Evolutionary conservation across 2,329 filamentous ascomycete genomes (phyloP), one percentile per base, ranked within the genome.

Genomic region (Aureobasidium lini): DNA sequence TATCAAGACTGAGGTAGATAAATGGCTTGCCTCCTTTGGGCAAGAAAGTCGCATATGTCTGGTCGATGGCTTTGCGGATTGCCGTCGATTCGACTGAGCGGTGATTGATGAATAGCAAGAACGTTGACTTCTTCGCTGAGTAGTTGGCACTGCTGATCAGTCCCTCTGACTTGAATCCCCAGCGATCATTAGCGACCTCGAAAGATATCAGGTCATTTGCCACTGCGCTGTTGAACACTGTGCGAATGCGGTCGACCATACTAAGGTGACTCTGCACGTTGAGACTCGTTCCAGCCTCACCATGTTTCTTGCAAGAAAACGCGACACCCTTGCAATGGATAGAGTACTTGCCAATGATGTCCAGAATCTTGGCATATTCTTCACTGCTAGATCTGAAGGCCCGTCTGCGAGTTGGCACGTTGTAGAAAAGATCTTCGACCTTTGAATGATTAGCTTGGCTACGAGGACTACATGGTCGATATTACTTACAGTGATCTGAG

Each of bases 361-460:
- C 94, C 29, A 97, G 85, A 60, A 99, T 96, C 75, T 97, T 99
- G 68, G 95, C 91, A 76, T 95, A 97, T 71, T 99, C 95, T 69
- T 99, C 94, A 39, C 91, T 89, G 16, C 89, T 77, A 13, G 93
- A 97, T 42, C 94, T 85, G 69, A 99, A 99, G 10, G 95, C 94
- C 64, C 86, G 84, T 37, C 92, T 85, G 28, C 94, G 84, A 8
- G 88, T 95, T 0, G 91, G 92, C 1, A 97, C 84, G 67, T 96
- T 99, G 79, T 96, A 99, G 72, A 99, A 99, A 10, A 99, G 76
- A 71, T 99, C 94, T 69, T 99, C 93, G 15, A 99, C 83, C 81
- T 83, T 58, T 16, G 15, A 18, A 23, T 6, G 36, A 40, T 37
- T 52, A 48, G 42, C 28, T 15, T 46, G 34, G 60, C 36, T 29